Conservation (phyloP, 1,284 basidiomycete species). For the Rhodotorula sp. region DNA sequence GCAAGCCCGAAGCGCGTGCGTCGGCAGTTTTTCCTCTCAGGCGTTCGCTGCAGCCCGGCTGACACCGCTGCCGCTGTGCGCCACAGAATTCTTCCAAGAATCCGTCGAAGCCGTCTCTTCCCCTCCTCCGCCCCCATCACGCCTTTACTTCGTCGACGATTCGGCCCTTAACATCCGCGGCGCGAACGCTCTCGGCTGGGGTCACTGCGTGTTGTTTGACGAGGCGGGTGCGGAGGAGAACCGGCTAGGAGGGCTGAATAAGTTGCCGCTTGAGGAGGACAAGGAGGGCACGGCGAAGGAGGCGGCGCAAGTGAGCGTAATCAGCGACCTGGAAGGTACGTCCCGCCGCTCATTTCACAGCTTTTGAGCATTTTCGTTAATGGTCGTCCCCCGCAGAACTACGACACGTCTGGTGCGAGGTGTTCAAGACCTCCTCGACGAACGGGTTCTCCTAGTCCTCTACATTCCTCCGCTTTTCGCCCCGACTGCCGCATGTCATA, state of each 20-base stretch:
- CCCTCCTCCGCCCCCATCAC: slow-evolving; percentile 13
- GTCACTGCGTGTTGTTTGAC: slow-evolving; percentile 41
- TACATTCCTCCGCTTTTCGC: not conserved
- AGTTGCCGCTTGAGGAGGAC: not conserved
- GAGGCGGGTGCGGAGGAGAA: slow-evolving; percentile 33
- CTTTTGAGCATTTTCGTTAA: too few species aligned
- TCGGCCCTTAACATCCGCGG: slow-evolving; percentile 41
- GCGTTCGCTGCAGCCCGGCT: not conserved
- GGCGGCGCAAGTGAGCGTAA: slow-evolving; percentile 26
- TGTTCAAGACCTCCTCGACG: slow-evolving; percentile 9
- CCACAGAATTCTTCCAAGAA: slow-evolving; percentile 34
- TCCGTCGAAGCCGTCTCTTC: slow-evolving; percentile 21
- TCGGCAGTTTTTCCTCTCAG: not conserved
- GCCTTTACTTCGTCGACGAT: slow-evolving; percentile 42
- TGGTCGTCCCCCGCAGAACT: slow-evolving; percentile 6
- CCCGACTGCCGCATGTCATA: too few species aligned
- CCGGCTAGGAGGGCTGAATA: slow-evolving; percentile 24
- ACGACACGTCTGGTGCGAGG: slow-evolving; percentile 19
- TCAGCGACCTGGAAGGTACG: slow-evolving; percentile 28
- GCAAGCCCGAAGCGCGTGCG: slow-evolving; percentile 48
- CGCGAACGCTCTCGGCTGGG: slow-evolving; percentile 39
- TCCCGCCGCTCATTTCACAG: not conserved
- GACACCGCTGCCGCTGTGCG: not conserved
- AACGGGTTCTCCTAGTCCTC: not conserved
- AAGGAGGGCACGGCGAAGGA: not conserved